Percentiles rank a stretch among this genome's conserved stretches.
Evolutionary conservation across 495 filamentous ascomycete genomes (phyloP).

Genomic region (Endocarpon pusillum): DNA sequence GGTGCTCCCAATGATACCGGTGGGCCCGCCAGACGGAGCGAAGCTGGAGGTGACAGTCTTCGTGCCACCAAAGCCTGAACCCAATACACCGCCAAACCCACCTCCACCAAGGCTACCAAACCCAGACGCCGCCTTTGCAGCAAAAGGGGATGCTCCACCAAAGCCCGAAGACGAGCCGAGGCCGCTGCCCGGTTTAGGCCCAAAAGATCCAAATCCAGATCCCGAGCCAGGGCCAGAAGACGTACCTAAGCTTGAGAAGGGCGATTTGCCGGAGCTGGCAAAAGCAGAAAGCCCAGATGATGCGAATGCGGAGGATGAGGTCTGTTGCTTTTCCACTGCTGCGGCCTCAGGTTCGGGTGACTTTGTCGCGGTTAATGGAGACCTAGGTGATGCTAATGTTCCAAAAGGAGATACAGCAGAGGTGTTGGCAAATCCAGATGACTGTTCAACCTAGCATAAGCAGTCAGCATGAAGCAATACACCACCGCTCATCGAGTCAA

Average conservation of each 20-base stretch:
- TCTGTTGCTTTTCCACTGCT: constrained; percentile 10
- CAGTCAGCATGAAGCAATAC: constrained; percentile 4
- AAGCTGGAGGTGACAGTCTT: constrained; percentile 47
- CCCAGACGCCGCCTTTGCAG: constrained; percentile 13
- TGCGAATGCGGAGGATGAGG: constrained; percentile 35
- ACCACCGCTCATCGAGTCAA: neutral
- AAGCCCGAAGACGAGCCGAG: constrained; percentile 15
- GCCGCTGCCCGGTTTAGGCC: neutral
- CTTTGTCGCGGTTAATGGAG: constrained; percentile 19
- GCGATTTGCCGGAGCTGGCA: constrained; percentile 34
- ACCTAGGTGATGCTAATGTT: constrained; percentile 32
- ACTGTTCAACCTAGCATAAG: constrained; percentile 19
- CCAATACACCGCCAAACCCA: constrained; percentile 35
- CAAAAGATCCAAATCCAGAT: constrained; percentile 1
- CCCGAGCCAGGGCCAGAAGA: constrained; percentile 18
- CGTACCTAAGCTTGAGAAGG: constrained; percentile 33
- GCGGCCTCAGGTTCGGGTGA: constrained; percentile 8
- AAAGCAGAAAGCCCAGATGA: constrained; percentile 34
- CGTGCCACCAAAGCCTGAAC: constrained; percentile 32
- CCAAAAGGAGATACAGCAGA: constrained; percentile 35
- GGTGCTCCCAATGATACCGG: constrained; percentile 29
- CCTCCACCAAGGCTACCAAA: constrained; percentile 20
- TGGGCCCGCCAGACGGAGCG: constrained; percentile 40
- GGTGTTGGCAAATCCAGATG: constrained; percentile 35
- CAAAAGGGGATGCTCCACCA: constrained; percentile 17